phyloP scores from a whole-genome alignment of 108 stramenopile genomes.

The Mayamaea pseudoterrestris region DNA sequence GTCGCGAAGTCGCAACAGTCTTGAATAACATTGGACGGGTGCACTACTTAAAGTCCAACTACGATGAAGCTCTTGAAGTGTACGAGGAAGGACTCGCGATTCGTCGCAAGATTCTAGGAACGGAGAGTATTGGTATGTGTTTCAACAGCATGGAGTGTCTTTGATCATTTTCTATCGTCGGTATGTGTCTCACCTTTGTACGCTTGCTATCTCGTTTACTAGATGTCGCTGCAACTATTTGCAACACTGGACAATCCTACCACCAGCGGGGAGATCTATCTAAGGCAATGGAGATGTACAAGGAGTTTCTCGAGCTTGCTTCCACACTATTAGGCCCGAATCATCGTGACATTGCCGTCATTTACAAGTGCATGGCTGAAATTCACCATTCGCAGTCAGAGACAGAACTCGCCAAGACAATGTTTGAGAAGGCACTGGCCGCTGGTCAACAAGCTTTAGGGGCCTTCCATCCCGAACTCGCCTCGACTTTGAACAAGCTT shows the following conservation, averaged over 20 bases:
- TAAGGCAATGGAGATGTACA: constrained; percentile 32
- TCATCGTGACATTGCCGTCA: constrained; percentile 44
- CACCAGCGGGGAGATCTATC: constrained; percentile 35
- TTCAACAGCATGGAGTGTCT: too few species aligned
- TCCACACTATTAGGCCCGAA: constrained; percentile 14
- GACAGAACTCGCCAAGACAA: constrained; percentile 22
- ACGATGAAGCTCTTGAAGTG: constrained; percentile 26
- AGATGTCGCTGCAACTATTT: constrained; percentile 60
- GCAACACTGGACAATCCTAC: constrained; percentile 55
- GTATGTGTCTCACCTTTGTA: too few species aligned
- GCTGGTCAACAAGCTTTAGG: constrained; percentile 26
- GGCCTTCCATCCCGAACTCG: constrained; percentile 39
- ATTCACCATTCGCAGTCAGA: constrained; percentile 34
- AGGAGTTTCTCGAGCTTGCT: constrained; percentile 38
- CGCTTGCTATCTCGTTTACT: too few species aligned
- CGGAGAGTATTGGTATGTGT: constrained; percentile 18
- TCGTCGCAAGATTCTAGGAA: constrained; percentile 27
- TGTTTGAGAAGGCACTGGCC: constrained; percentile 21
- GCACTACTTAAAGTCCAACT: constrained; percentile 35
- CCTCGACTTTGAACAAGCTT: constrained; percentile 53
- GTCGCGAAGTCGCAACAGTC: constrained; percentile 30
- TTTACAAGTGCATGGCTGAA: constrained; percentile 51
- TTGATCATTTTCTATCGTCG: too few species aligned
- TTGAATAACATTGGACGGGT: constrained; percentile 60
- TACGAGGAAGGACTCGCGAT: constrained; percentile 37